Evolutionary conservation across 352 stramenopile genomes (phyloP).

Genomic region (Phytophthora sojae): DNA sequence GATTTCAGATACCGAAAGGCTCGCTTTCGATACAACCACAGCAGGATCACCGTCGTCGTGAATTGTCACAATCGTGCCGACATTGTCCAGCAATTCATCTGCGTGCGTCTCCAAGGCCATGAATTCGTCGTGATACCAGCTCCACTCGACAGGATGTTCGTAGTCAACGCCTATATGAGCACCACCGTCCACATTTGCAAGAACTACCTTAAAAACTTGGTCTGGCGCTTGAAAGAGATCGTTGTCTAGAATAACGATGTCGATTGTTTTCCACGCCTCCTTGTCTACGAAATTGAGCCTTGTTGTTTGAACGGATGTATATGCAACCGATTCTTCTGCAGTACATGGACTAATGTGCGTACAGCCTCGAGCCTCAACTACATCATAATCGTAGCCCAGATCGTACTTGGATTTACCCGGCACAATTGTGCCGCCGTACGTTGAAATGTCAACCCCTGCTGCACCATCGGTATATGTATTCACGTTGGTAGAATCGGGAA

Average conservation of each 20-base stretch:
- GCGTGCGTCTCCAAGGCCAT: slow-evolving; percentile 50
- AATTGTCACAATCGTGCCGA: slow-evolving; percentile 76
- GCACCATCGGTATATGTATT: slow-evolving; percentile 71
- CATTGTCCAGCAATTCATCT: slow-evolving; percentile 56
- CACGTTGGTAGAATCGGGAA: slow-evolving; percentile 48
- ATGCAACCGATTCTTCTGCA: slow-evolving; percentile 49
- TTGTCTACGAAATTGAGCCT: slow-evolving; percentile 61
- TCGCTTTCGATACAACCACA: slow-evolving; percentile 71
- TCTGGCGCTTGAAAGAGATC: slow-evolving; percentile 70
- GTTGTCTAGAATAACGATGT: slow-evolving; percentile 66
- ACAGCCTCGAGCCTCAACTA: slow-evolving; percentile 58
- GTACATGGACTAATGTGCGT: slow-evolving; percentile 76
- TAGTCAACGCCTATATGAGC: slow-evolving; percentile 72
- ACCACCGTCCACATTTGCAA: slow-evolving; percentile 55
- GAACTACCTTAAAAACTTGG: slow-evolving; percentile 67
- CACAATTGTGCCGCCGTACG: slow-evolving; percentile 60
- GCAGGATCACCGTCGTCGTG: slow-evolving; percentile 68
- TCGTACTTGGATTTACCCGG: slow-evolving; percentile 60
- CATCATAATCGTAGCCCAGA: slow-evolving; percentile 58
- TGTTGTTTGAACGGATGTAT: slow-evolving; percentile 54
- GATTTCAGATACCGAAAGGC: slow-evolving; percentile 72
- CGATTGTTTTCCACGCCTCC: slow-evolving; percentile 50
- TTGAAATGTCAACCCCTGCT: slow-evolving; percentile 67
- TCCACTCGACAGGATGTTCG: slow-evolving; percentile 67
- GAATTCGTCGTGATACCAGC: slow-evolving; percentile 45